Base-by-base conservation (phyloP, 768 basidiomycete species). In the Termitomyces sp. region DNA sequence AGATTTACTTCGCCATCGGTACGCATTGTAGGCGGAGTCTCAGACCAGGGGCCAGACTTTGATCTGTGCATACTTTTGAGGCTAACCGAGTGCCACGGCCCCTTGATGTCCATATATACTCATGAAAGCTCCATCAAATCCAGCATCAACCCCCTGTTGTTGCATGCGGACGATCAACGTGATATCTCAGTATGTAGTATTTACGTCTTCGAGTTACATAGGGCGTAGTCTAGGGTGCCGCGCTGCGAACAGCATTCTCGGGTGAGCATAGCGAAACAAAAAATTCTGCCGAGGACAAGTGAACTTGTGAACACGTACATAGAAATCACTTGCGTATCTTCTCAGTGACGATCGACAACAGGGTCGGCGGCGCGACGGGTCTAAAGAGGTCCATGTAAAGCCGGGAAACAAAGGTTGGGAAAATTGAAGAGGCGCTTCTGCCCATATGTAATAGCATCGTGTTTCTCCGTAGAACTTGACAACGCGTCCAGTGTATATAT, bases 101-200 rank as follows among this genome's bases (percentile, higher is more conserved):
- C 34, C 34, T 34, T 34, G 43, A 42, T 40, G 26, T 37, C 37
- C 45, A 46, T 55, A 53, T 62, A 53, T n/a, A n/a, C 53, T 55
- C 53, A 45, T 46, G 45, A 54, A 36, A 55, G 43, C 30, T 34
- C 36, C 57, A 62, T 62, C 55, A 62, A 34, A 61, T 64, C 32
- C 48, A 47, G 47, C 52, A 64, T 62, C 58, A 59, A 55, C 56
- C 51, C 54, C 63, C 60, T 59, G 60, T 64, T 59, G 60, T 56
- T 58, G 47, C 36, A 60, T 40, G 30, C 33, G 55, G 52, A 56
- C 57, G 59, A 61, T 57, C 51, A 50, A 24, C 62, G n/a, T n/a
- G n/a, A n/a, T n/a, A 55, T 36, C 9, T 24, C 1, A 16, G 20
- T 24, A 33, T n/a, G n/a, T n/a, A n/a, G n/a, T n/a, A n/a, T n/a